Conservation (phyloP, 257 asterid genomes). For the Verbena officinalis region DNA sequence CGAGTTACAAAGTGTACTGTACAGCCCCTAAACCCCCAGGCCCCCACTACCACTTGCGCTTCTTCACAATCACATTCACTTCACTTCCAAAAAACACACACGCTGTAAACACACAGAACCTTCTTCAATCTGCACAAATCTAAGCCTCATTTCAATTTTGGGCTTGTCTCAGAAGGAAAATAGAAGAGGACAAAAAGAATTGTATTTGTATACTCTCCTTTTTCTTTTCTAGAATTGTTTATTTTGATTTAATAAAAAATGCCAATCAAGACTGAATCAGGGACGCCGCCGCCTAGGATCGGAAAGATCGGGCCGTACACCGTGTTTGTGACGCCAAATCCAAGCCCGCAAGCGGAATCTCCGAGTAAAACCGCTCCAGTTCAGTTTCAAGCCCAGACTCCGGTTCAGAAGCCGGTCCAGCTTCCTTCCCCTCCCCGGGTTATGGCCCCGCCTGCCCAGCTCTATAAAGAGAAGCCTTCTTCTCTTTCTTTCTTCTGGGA, state of each 20-base stretch:
- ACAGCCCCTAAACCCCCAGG: not conserved
- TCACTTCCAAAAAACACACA: not conserved
- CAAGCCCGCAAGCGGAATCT: conserved; percentile 45
- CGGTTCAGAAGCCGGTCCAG: conserved; percentile 40
- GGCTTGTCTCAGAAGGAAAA: not conserved
- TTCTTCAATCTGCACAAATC: conserved; percentile 33
- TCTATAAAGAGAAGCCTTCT: conserved; percentile 49
- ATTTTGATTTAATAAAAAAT: conserved; percentile 16
- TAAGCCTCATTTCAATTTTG: conserved; percentile 3
- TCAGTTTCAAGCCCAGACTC: conserved; percentile 40
- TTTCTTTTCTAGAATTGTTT: not conserved
- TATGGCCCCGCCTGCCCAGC: conserved; percentile 93
- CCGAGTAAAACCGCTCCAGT: conserved; percentile 37
- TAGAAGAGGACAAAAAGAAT: conserved; percentile 16
- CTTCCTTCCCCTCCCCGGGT: conserved; percentile 66
- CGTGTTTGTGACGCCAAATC: conserved; percentile 80
- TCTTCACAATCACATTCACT: not conserved
- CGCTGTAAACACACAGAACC: conserved; percentile 16
- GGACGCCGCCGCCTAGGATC: conserved; percentile 78
- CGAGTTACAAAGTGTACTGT: not conserved
- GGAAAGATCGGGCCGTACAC: conserved; percentile 99
- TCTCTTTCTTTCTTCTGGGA: conserved; percentile 80
- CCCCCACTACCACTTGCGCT: conserved; percentile 5
- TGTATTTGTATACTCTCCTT: not conserved
- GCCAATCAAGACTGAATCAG: conserved; percentile 46